Evolutionary conservation across 495 filamentous ascomycete genomes (phyloP).

Genomic region (Bathelium albidoporum): DNA sequence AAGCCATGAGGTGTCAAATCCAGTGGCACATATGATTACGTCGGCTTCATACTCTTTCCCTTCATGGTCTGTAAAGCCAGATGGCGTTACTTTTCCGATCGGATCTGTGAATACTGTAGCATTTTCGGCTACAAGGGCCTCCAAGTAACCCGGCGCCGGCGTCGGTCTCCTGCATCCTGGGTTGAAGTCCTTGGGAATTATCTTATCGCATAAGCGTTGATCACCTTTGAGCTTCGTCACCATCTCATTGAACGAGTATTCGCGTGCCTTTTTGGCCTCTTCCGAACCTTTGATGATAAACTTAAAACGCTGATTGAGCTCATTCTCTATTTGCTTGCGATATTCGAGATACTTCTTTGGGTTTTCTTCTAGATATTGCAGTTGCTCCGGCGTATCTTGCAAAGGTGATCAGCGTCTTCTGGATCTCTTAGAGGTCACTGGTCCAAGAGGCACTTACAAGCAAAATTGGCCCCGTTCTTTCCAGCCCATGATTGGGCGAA

Average conservation of each 20-base stretch:
- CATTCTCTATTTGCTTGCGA: constrained; percentile 35
- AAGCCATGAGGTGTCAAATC: constrained; percentile 33
- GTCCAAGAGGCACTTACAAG: constrained; percentile 13
- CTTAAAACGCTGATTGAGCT: constrained; percentile 36
- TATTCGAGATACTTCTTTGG: constrained; percentile 33
- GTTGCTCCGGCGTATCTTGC: constrained; percentile 26
- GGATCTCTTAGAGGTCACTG: background rate
- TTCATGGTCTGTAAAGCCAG: constrained; percentile 28
- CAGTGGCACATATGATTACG: constrained; percentile 32
- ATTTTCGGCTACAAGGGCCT: constrained; percentile 28
- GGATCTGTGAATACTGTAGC: constrained; percentile 28
- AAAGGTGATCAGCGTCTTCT: background rate
- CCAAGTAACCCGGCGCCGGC: constrained; percentile 30
- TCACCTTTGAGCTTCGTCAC: constrained; percentile 24
- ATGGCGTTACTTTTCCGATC: constrained; percentile 20
- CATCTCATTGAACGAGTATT: constrained; percentile 29
- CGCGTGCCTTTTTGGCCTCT: constrained; percentile 24
- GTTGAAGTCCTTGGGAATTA: constrained; percentile 32
- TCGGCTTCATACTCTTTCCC: constrained; percentile 28
- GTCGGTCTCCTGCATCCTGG: constrained; percentile 31
- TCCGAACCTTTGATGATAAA: constrained; percentile 34
- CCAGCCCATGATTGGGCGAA: constrained; percentile 32
- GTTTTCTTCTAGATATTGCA: constrained; percentile 23
- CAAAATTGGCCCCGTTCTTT: constrained; percentile 30
- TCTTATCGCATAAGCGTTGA: constrained; percentile 23